A percentile compares a stretch with the other conserved stretches of the same genome.
Evolutionary conservation across 2,329 filamentous ascomycete species (phyloP).

Genomic region (Cladophialophora exuberans): DNA sequence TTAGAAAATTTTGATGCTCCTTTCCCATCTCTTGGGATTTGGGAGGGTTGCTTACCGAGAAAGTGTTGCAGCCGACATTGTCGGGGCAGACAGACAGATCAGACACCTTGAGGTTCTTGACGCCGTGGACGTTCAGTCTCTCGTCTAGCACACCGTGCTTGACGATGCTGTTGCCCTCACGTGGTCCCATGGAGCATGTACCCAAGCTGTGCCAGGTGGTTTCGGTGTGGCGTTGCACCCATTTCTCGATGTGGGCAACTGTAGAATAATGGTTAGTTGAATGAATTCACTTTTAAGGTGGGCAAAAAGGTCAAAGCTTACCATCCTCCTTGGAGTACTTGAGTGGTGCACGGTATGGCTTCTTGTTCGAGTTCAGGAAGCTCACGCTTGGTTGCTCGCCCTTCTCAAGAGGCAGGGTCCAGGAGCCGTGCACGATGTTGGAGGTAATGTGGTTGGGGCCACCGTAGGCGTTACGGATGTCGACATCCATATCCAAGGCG

Average conservation of each 20-base stretch:
- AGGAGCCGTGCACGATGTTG: conserved; percentile 73
- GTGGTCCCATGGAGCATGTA: conserved; percentile 77
- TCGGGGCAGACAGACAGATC: conserved; percentile 77
- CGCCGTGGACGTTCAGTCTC: conserved; percentile 75
- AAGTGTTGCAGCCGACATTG: conserved; percentile 73
- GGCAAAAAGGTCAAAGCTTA: conserved; percentile 6
- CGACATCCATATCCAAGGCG: conserved; percentile 72
- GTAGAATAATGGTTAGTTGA: conserved; percentile 13
- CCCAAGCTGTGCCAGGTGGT: conserved; percentile 72
- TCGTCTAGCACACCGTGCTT: conserved; percentile 79
- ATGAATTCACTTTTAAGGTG: background rate
- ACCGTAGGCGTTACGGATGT: conserved; percentile 75
- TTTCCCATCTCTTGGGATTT: no score
- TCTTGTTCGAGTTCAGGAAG: conserved; percentile 66
- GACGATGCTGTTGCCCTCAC: conserved; percentile 76
- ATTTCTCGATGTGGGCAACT: conserved; percentile 66
- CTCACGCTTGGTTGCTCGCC: conserved; percentile 55
- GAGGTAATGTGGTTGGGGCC: conserved; percentile 72
- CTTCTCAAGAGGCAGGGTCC: conserved; percentile 64
- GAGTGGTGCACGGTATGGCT: conserved; percentile 51
- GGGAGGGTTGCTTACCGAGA: conserved; percentile 40
- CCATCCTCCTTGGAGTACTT: conserved; percentile 61
- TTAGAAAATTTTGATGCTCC: background rate
- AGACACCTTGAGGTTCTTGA: conserved; percentile 76
- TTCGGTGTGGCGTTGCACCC: conserved; percentile 73